These are phyloP conservation scores for Lindgomyces ingoldianus DNA, from an alignment of 495 filamentous ascomycete genomes.

Conservation along the genomic window DNA sequence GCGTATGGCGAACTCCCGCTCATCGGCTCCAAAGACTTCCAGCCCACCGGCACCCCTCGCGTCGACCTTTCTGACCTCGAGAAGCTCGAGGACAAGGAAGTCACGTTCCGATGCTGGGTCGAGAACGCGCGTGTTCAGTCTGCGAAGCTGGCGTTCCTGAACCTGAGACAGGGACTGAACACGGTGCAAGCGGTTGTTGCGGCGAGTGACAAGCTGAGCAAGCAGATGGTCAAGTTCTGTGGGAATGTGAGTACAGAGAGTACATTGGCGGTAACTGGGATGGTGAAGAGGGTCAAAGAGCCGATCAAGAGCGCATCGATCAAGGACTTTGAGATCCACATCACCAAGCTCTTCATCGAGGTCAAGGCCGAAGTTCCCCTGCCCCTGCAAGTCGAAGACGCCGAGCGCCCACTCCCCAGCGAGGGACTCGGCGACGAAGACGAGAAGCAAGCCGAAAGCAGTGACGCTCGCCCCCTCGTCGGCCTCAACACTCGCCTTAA, in stretches of 20 bases:
- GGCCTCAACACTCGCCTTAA: constrained; percentile 47
- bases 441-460: constrained; percentile 30
- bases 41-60: constrained; percentile 35
- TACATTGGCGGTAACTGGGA: constrained; percentile 75
- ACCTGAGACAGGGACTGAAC: constrained; percentile 42
- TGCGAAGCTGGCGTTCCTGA: constrained; percentile 50
- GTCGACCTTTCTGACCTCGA: constrained; percentile 35
- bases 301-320: constrained; percentile 77
- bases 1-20: constrained; percentile 49
- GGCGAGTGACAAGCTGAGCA: constrained; percentile 53
- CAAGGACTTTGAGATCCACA: constrained; percentile 73
- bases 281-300: constrained; percentile 72
- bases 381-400: constrained; percentile 58
- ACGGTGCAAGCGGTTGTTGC: constrained; percentile 51
- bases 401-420: constrained; percentile 44
- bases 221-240: constrained; percentile 89
- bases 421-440: constrained; percentile 43
- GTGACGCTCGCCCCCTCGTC: constrained; percentile 45
- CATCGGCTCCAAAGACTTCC: constrained; percentile 40
- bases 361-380: constrained; percentile 63
- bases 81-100: constrained; percentile 35
- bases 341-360: constrained; percentile 77
- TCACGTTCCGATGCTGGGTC: constrained; percentile 45
- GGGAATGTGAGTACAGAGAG: constrained; percentile 76
- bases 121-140: constrained; percentile 48